Evolutionary conservation across 1,284 basidiomycete species (phyloP).

Genomic region (Veloboletus limbatus): DNA sequence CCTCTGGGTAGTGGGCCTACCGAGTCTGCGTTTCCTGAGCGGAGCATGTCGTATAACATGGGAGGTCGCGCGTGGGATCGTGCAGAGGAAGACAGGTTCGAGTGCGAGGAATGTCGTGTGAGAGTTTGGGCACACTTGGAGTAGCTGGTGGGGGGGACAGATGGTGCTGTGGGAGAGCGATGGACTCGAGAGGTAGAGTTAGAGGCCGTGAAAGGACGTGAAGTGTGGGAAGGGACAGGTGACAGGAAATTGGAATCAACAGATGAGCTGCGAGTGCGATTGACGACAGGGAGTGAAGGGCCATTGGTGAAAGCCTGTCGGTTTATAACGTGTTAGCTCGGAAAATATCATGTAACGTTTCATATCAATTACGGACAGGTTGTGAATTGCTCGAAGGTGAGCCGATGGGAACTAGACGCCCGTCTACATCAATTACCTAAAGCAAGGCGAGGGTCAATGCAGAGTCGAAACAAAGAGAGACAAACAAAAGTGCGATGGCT

Average conservation of each 20-base stretch:
- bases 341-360: constrained; percentile 11
- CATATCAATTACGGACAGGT: constrained; percentile 20
- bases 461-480: constrained; percentile 1
- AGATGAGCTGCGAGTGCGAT: background rate
- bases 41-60: constrained; percentile 25
- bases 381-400: constrained; percentile 6
- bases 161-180: constrained; percentile 2
- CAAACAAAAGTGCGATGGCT: constrained; percentile 15
- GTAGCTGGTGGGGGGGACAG: constrained; percentile 25
- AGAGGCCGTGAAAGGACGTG: constrained; percentile 13
- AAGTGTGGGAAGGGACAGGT: background rate
- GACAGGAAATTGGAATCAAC: background rate
- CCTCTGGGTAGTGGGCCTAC: constrained; percentile 29
- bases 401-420: constrained; percentile 22
- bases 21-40: constrained; percentile 19
- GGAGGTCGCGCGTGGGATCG: constrained; percentile 3
- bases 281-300: background rate
- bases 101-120: constrained; percentile 10
- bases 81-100: constrained; percentile 5
- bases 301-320: constrained; percentile 13
- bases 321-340: constrained; percentile 24
- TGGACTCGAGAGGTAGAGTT: background rate
- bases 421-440: constrained; percentile 31
- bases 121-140: constrained; percentile 12
- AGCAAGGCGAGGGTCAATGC: constrained; percentile 1